Base-by-base conservation (phyloP, 257 asterid genomes). In the Salvia miltiorrhiza region DNA sequence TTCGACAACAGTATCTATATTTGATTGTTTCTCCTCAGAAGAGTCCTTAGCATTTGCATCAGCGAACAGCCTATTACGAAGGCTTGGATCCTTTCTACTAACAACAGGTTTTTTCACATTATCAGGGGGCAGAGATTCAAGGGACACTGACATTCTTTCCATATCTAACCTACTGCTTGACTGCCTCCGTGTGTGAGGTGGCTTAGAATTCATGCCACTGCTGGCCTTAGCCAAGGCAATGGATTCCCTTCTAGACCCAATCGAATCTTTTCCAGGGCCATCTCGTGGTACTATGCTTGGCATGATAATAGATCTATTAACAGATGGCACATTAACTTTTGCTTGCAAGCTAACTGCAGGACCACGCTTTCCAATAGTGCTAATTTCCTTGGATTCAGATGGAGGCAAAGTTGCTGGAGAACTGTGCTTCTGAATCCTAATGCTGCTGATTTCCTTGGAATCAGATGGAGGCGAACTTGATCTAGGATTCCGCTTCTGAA, bases 281-380 rank as follows among this genome's bases (percentile, higher is more conserved):
- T 89, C 97, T 73, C 88, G 92, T 67, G 96, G 95, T 59, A 86
- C 83, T 47, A 87, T 81, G 73, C 59, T 83, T 53, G 97, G 97
- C 77, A 82, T 81, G 58, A 80, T 65, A 49, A 81, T 78, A 80
- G 97, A 79, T 77, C 87, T 83, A 73, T 75, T 80, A 74, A 60
- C 62, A 37, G 79, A 72, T n/a, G 80, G 73, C 44, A 50, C 72
- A 50, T 65, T 80, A 77, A 76, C 49, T 75, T 87, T 89, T 78
- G 84, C 81, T 21, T 78, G 83, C 64, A 75, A 11, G 65, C 72
- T 87, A 40, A 63, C 65, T 16, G 73, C 74, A 76, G 89, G 77
- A 65, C 75, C 78, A 75, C 85, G 85, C 85, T 85, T 90, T 67
- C 82, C 79, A 61, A 49, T 65, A 54, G 67, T 65, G 65, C 68